Evolutionary conservation across 345 rosid genomes (phyloP), one percentile per base, ranked within the genome.

Genomic region (Citrus unshiu): DNA sequence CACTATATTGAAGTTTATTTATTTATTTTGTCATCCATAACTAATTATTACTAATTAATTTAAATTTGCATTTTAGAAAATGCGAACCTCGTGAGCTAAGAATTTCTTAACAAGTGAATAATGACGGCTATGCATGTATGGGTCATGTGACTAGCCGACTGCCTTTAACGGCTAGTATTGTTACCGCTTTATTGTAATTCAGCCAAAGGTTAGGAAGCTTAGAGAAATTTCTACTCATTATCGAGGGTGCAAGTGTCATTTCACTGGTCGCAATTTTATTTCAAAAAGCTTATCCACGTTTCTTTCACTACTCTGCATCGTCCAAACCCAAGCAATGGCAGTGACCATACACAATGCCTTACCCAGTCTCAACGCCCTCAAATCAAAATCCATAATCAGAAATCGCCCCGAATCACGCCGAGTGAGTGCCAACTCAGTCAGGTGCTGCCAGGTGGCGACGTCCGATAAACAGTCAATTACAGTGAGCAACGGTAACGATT

Each of bases 401-500:
- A 77, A 77, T 79, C 82, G 84, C 32, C 25, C 39, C 9, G 72
- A 30, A 34, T 66, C 82, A 62, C 79, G 82, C 60, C 21, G 83
- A 78, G 40, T 78, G 51, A 54, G 68, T 7, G 51, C 73, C 71
- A 81, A 22, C 71, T 84, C 88, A 7, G 86, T 90, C 35, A 84
- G 78, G 19, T 88, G 93, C 86, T 85, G 90, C 78, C 87, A 30
- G 56, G 9, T 82, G 67, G 85, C 83, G 4, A 77, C 83, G 14
- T 75, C 67, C 40, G 87, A 85, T 70, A 67, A 86, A 39, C 90
- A 88, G 46, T 82, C 24, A 57, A 86, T 88, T 75, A 88, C 86
- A 75, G 75, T 95, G 79, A 92, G 85, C 85, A 92, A 90, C 82
- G 93, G 95, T n/a, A 87, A 78, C 80, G 97, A 95, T 81, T 85